A percentile compares a stretch with the other conserved stretches of the same genome.
Evolutionary conservation across 371 early-diverging fungal genomes (phyloP).

Genomic region (Mucor piriformis): DNA sequence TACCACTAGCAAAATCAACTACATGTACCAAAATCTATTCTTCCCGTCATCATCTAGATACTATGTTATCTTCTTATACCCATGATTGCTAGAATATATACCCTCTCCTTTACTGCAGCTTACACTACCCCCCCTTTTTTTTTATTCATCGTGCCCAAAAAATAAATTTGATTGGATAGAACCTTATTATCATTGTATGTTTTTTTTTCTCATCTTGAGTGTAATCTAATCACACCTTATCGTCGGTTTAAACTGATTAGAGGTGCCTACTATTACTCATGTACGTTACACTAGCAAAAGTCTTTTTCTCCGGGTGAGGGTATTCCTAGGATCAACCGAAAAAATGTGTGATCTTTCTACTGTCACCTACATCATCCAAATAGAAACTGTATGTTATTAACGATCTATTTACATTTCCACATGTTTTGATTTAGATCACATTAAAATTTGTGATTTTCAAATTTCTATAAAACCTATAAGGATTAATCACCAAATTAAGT

Average conservation of each 20-base stretch:
- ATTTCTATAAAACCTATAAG: neutral
- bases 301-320: neutral
- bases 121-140: too few species aligned
- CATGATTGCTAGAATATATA: conserved; percentile 10
- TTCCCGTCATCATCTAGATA: conserved; percentile 9
- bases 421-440: neutral
- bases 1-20: neutral
- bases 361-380: too few species aligned
- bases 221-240: too few species aligned
- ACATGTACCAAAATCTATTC: neutral
- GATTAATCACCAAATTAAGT: neutral
- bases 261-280: neutral
- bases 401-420: neutral
- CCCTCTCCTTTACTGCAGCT: neutral
- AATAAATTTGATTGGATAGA: too few species aligned
- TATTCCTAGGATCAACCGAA: too few species aligned
- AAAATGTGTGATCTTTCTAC: too few species aligned
- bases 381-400: too few species aligned
- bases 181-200: too few species aligned
- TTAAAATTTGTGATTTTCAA: too few species aligned
- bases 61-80: conserved; percentile 13
- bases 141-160: too few species aligned
- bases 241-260: too few species aligned
- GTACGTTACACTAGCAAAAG: neutral
- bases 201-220: too few species aligned